Percentiles rank a stretch among this genome's conserved stretches.
phyloP scores from a whole-genome alignment of 2,329 filamentous ascomycete genomes.

The Ophidiomyces ophidiicola region DNA sequence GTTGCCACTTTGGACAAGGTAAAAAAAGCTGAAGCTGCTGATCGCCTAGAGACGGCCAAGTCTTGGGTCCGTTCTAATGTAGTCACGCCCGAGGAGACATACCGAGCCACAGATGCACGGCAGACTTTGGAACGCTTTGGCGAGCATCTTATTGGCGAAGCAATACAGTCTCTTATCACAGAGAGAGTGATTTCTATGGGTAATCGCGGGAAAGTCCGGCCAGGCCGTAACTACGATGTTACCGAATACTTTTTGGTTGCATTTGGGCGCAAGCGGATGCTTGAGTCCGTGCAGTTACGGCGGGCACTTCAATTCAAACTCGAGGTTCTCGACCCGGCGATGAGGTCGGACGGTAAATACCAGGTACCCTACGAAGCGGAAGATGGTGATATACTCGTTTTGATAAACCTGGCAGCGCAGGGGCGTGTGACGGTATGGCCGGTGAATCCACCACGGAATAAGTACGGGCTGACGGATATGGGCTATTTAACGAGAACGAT shows the following conservation, averaged over 20 bases:
- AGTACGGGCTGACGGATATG: constrained; percentile 37
- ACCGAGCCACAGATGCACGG: constrained; percentile 28
- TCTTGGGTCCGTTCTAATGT: constrained; percentile 40
- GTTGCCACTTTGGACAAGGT: constrained; percentile 11
- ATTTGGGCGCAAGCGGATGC: constrained; percentile 30
- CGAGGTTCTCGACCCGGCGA: constrained; percentile 29
- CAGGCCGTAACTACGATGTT: constrained; percentile 35
- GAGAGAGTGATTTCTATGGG: constrained; percentile 30
- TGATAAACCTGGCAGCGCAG: constrained; percentile 32
- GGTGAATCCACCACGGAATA: constrained; percentile 31
- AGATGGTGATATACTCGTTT: constrained; percentile 34
- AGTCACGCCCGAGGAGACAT: constrained; percentile 33
- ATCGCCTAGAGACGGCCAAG: constrained; percentile 30
- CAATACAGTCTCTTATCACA: constrained; percentile 30
- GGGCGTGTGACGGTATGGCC: constrained; percentile 29
- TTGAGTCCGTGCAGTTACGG: constrained; percentile 31
- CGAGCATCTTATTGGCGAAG: constrained; percentile 27
- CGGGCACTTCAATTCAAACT: constrained; percentile 34
- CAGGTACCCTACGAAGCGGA: constrained; percentile 28
- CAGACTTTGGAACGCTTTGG: constrained; percentile 24
- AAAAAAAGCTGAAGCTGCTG: constrained; percentile 15
- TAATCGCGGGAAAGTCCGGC: constrained; percentile 29
- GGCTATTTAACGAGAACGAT: constrained; percentile 38
- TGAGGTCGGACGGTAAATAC: constrained; percentile 24
- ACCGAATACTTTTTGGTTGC: constrained; percentile 31